These are phyloP conservation scores for Arthrocladium fulminans DNA, from an alignment of 2,329 filamentous ascomycete species.

Conservation along the genomic window DNA sequence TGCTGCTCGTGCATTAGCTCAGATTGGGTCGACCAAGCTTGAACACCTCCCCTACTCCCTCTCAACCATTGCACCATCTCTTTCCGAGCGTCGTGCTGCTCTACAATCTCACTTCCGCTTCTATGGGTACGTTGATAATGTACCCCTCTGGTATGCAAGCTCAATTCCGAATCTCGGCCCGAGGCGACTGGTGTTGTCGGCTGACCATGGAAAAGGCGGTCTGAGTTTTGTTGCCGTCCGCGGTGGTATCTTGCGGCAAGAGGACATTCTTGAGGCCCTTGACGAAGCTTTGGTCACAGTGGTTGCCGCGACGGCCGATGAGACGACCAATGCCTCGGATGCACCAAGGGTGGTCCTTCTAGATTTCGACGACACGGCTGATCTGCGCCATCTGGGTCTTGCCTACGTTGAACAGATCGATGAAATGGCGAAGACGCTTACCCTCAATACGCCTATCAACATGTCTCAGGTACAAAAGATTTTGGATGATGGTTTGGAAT, in stretches of 20 bases:
- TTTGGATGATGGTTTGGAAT: background rate
- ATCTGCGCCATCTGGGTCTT: background rate
- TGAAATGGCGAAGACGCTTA: background rate
- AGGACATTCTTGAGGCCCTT: conserved; percentile 1
- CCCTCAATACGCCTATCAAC: background rate
- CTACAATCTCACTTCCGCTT: conserved; percentile 5
- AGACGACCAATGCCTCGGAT: background rate
- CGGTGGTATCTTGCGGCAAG: background rate
- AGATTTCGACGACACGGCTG: background rate
- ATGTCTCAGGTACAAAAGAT: background rate
- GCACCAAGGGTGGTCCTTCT: background rate
- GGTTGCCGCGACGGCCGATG: background rate
- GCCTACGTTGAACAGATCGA: conserved; percentile 1
- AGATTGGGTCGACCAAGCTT: background rate
- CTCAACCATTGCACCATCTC: background rate
- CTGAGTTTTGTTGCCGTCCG: background rate
- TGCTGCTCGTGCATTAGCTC: background rate
- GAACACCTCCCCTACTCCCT: background rate
- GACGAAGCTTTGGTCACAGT: background rate
- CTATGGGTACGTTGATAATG: background rate
- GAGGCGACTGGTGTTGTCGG: background rate
- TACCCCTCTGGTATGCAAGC: background rate
- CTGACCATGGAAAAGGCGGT: background rate
- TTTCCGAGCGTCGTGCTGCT: background rate
- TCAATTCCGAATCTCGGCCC: background rate